phyloP scores from a whole-genome alignment of 768 basidiomycete species.

The Suillus occidentalis region DNA sequence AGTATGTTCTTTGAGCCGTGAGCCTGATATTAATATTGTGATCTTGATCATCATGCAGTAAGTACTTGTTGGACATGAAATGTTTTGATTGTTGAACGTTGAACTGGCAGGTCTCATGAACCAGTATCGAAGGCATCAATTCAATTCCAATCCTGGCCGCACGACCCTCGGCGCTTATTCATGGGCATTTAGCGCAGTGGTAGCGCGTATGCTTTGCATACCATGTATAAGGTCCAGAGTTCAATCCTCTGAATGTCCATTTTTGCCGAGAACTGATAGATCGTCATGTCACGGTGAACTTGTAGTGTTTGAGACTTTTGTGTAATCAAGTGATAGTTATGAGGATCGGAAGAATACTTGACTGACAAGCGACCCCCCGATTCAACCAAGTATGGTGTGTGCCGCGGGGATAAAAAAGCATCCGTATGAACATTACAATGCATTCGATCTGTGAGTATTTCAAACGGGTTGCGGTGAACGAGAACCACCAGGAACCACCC shows the following conservation, averaged over 20 bases:
- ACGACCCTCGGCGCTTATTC: neutral
- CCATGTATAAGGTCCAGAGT: constrained; percentile 44
- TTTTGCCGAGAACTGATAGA: neutral
- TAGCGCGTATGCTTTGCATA: constrained; percentile 46
- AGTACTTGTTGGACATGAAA: neutral
- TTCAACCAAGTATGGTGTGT: neutral
- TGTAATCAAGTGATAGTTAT: neutral
- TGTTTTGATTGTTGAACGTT: too few relatives aligned
- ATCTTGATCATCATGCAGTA: neutral
- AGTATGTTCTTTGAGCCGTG: neutral
- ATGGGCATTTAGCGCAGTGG: constrained; percentile 36
- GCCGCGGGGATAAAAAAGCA: neutral
- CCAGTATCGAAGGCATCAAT: neutral
- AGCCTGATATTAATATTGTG: neutral
- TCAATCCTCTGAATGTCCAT: constrained; percentile 45
- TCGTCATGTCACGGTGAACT: neutral
- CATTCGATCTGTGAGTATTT: neutral
- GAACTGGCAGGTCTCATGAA: too few relatives aligned
- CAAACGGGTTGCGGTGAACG: neutral
- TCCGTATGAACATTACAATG: neutral
- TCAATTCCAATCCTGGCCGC: neutral
- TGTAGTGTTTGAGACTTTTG: neutral
- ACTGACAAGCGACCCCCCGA: neutral
- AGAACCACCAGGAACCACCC: neutral
- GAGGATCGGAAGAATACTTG: neutral